These are phyloP conservation scores for Smallanthus sonchifolius DNA, from an alignment of 129 eudicot species.

Conservation along the genomic window DNA sequence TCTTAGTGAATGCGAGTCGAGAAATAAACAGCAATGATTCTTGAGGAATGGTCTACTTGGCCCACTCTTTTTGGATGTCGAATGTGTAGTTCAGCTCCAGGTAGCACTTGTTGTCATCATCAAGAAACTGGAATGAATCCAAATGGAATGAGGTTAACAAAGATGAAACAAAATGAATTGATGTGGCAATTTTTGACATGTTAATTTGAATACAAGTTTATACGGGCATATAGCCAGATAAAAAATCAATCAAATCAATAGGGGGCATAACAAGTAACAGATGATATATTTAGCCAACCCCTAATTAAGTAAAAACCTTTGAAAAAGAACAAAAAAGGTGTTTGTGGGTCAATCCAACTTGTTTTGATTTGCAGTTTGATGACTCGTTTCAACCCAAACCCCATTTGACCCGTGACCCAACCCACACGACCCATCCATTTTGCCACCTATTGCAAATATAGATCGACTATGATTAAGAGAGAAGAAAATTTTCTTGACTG, in stretches of 20 bases:
- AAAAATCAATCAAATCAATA: no score
- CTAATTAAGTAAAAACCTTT: background rate
- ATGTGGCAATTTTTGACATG: background rate
- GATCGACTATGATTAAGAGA: background rate
- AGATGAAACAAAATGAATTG: constrained; percentile 7
- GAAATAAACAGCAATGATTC: constrained; percentile 3
- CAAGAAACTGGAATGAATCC: constrained; percentile 36
- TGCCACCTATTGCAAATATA: background rate
- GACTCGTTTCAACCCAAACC: background rate
- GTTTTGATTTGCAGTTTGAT: background rate
- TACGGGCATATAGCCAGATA: no score
- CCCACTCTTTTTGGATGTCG: constrained; percentile 56
- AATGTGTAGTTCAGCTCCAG: constrained; percentile 50
- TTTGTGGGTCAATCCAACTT: background rate
- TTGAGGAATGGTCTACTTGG: constrained; percentile 12
- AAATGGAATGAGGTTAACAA: background rate
- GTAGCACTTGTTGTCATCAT: constrained; percentile 49
- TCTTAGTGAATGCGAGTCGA: background rate
- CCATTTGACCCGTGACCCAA: background rate
- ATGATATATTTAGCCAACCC: no score
- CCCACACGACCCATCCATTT: background rate
- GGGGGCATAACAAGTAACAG: no score
- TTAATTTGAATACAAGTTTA: no score
- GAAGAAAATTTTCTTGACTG: background rate
- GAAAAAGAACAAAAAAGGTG: background rate